phyloP scores from a whole-genome alignment of 306 rosid species.

The Cicer arietinum region DNA sequence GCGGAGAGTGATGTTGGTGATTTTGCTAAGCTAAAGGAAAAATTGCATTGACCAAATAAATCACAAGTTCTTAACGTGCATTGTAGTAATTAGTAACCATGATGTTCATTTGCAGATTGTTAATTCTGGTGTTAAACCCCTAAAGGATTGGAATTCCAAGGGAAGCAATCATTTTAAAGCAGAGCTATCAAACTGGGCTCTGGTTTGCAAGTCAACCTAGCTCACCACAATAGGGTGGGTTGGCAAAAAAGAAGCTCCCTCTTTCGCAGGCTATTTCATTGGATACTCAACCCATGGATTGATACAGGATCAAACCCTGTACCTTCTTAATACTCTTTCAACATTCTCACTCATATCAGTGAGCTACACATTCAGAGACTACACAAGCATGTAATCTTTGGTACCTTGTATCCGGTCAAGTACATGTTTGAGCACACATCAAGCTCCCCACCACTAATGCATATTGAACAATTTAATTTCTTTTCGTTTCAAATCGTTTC shows the following conservation, averaged over 20 bases:
- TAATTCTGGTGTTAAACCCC: constrained; percentile 14
- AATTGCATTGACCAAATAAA: constrained; percentile 14
- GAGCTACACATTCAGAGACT: too few relatives aligned
- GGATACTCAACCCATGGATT: background rate
- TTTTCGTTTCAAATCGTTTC: too few relatives aligned
- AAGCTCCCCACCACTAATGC: too few relatives aligned
- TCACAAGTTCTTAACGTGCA: constrained; percentile 24
- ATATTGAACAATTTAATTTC: too few relatives aligned
- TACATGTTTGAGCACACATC: too few relatives aligned
- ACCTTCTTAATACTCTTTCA: too few relatives aligned
- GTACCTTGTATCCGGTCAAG: too few relatives aligned
- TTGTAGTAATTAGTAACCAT: constrained; percentile 26
- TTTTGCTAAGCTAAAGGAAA: constrained; percentile 21
- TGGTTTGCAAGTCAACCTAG: background rate
- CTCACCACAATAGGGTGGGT: background rate
- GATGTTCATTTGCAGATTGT: constrained; percentile 7
- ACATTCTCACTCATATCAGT: too few relatives aligned
- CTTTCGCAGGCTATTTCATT: background rate
- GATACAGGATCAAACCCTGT: background rate
- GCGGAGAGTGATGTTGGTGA: background rate
- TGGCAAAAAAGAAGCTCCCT: constrained; percentile 1
- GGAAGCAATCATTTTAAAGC: constrained; percentile 2
- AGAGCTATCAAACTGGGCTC: background rate
- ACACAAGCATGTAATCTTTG: too few relatives aligned
- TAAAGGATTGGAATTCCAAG: constrained; percentile 22